Base-by-base conservation (phyloP, 1,139 yeast species). In the Yamadazyma membranifaciens region DNA sequence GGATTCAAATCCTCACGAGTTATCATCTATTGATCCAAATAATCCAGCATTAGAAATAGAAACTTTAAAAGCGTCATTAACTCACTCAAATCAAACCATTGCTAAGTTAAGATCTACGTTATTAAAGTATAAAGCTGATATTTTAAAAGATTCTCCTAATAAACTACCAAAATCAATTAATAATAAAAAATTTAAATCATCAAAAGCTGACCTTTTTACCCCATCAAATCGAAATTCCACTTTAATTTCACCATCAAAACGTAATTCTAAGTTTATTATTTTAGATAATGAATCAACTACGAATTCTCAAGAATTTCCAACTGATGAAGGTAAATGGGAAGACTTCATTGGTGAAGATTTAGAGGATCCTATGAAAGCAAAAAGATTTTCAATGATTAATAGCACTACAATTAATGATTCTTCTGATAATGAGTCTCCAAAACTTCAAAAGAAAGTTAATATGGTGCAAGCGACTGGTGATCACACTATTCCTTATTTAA, bases 31-130 rank as follows among this genome's bases (percentile, higher is more conserved):
- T 1, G 77, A 82, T 25, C 68, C 78, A 1, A 67, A 73, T 36
- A 71, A 77, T 47, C 65, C 75, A 2, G 78, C 73, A 12, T 63
- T 84, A 36, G 91, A 86, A 56, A 65, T 78, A 6, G 91, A 87
- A 53, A 81, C 91, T 0, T 65, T 85, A 49, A 72, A 76, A 48
- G 76, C 87, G 0, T 81, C 87, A 11, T 67, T 87, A 50, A 71
- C 71, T 22, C 87, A 78, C 58, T 85, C 92, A 4, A 81, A 83
- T 52, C 71, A 75, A 45, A 75, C 80, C 0, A 79, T 81, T 41
- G 63, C 77, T 10, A 78, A 75, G 50, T 67, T 82, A 46, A 73
- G 83, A 56, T 60, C 73, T 11, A 72, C 71, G 4, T 59, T 79
- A 12, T 55, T 75, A 46, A 79, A 75, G 54, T 49, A 63, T 22